Conservation (phyloP, 1,139 yeast species). For the Saccharomyces uvarum region DNA sequence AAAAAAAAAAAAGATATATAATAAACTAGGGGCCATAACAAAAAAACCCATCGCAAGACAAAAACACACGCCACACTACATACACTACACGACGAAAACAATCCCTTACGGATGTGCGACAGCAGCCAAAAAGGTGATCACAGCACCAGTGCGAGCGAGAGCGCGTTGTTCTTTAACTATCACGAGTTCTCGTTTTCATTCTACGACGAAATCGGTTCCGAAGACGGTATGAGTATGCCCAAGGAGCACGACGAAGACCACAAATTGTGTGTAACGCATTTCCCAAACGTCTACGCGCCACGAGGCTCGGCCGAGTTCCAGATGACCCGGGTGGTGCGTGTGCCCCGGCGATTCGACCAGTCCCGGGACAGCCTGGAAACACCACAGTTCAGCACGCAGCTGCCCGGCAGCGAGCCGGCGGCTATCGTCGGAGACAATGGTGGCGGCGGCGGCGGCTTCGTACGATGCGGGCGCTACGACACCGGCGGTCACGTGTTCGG, state of each 20-base stretch:
- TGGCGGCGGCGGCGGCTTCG: slow-evolving; percentile 23
- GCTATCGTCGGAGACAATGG: slow-evolving; percentile 37
- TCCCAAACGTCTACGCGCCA: slow-evolving; percentile 48
- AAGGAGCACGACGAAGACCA: slow-evolving; percentile 26
- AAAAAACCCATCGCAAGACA: not conserved
- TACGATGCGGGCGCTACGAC: slow-evolving; percentile 37
- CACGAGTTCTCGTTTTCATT: slow-evolving; percentile 47
- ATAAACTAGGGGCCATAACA: not conserved
- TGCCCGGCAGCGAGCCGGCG: slow-evolving; percentile 66
- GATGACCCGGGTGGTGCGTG: slow-evolving; percentile 51
- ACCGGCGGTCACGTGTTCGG: slow-evolving; percentile 45
- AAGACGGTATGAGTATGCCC: slow-evolving; percentile 1
- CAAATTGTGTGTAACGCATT: slow-evolving; percentile 51
- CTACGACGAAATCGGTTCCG: slow-evolving; percentile 27
- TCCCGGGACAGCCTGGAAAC: slow-evolving; percentile 25
- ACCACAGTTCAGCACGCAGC: slow-evolving; percentile 51
- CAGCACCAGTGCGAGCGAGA: slow-evolving; percentile 5
- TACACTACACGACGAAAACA: not conserved
- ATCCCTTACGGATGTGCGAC: slow-evolving; percentile 3
- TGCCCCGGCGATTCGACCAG: slow-evolving; percentile 45
- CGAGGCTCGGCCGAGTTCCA: slow-evolving; percentile 30
- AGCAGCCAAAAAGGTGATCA: slow-evolving; percentile 11
- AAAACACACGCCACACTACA: not conserved
- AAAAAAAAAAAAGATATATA: not conserved
- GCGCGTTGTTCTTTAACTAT: slow-evolving; percentile 51